phyloP scores from a whole-genome alignment of 2,329 filamentous ascomycete species.

The Ophiocordyceps robertsii region DNA sequence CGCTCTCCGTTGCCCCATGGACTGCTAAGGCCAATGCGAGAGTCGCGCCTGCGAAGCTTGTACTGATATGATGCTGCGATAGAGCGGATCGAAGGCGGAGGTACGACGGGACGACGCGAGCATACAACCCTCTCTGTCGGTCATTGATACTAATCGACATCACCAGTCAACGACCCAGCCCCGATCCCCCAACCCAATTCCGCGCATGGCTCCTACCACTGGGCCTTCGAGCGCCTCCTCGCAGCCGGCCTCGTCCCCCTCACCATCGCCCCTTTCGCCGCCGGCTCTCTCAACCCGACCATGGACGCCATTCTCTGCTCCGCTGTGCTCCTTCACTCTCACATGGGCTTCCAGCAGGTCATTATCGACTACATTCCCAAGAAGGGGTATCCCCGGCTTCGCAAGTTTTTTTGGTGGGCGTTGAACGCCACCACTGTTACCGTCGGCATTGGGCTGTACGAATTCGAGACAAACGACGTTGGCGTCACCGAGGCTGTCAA shows the following conservation, averaged over 20 bases:
- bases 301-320: constrained; percentile 78
- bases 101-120: constrained; percentile 31
- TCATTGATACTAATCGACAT: constrained; percentile 1
- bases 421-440: constrained; percentile 68
- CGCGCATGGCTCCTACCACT: constrained; percentile 92
- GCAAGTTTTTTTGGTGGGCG: constrained; percentile 59
- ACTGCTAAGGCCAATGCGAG: too few relatives aligned
- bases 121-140: background rate
- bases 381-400: constrained; percentile 52
- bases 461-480: constrained; percentile 98
- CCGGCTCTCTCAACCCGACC: constrained; percentile 79
- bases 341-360: constrained; percentile 85
- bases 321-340: constrained; percentile 77
- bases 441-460: constrained; percentile 82
- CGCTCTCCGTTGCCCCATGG: background rate
- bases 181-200: constrained; percentile 59
- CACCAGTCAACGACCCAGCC: constrained; percentile 71
- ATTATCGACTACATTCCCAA: constrained; percentile 86
- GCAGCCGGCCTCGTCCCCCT: constrained; percentile 74
- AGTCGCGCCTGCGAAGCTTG: background rate
- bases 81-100: constrained; percentile 65
- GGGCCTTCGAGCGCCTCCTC: constrained; percentile 85
- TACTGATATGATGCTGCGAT: constrained; percentile 26
- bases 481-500: constrained; percentile 82
- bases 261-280: constrained; percentile 80